Base-by-base conservation (phyloP, 2,329 filamentous ascomycete species). In the Cladophialophora carrionii region DNA sequence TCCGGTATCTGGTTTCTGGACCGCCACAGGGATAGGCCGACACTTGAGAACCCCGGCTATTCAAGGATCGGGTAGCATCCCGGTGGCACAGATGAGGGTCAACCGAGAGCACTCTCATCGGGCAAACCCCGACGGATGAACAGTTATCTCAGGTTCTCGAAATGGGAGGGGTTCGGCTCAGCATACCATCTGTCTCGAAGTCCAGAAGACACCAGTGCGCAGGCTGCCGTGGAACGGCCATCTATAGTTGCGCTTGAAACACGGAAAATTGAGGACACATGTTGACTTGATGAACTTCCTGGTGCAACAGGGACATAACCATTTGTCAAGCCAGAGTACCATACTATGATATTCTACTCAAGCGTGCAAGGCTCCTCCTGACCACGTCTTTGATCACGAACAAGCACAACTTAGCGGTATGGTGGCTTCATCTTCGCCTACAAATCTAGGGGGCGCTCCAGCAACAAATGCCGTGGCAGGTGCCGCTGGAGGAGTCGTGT, bases 381-480 rank as follows among this genome's bases (percentile, higher is more conserved):
- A 41, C 17, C 37, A 41, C 17, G 6, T 7, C 5, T 10, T 41
- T 41, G 14, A 41, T 41, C 14, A 26, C 48, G 24, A 14, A 51
- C 8, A 54, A 31, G 12, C 6, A 51, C 4, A 20, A 24, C 29
- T n/a, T 53, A 10, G 12, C 51, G 20, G 51, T 17, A 31, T 29
- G 51, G 24, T 17, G 17, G 4, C 29, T 29, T 24, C 46, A 5
- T 17, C 46, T 51, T 17, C 57, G 1, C 24, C 48, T 24, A n/a
- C 48, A 8, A 29, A 34, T 7, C 10, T 32, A 5, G 41, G 51
- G 3, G 31, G 8, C 3, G 41, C 48, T 32, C 48, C 52, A 10
- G 31, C 63, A 8, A 62, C 41, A 31, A 41, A 65, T 48, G 37
- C 58, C 10, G 24, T 62, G 12, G 63, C 63, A 20, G 63, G 63